Evolutionary conservation across 345 rosid genomes (phyloP).

Genomic region (Gossypium bickii): DNA sequence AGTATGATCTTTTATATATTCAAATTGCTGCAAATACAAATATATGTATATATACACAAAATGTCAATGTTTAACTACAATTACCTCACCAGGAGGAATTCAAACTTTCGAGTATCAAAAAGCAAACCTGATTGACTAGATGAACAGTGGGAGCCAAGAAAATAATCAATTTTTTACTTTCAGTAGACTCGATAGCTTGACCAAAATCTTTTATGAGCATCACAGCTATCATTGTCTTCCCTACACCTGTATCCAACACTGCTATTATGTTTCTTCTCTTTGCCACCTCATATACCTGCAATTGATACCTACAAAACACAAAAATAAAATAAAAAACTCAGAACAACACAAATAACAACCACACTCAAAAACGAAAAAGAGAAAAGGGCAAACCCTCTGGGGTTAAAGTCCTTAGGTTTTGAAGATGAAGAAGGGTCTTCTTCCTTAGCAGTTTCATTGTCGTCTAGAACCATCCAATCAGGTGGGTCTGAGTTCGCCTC

Average conservation of each 20-base stretch:
- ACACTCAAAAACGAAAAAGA: not conserved
- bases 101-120: not conserved
- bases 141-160: slow-evolving; percentile 81
- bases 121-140: slow-evolving; percentile 68
- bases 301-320: slow-evolving; percentile 45
- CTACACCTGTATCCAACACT: slow-evolving; percentile 60
- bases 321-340: not conserved
- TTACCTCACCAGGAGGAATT: not conserved
- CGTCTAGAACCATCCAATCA: slow-evolving; percentile 12
- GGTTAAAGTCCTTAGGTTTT: slow-evolving; percentile 19
- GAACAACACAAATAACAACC: not conserved
- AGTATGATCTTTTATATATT: slow-evolving; percentile 39
- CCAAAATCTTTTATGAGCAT: slow-evolving; percentile 55
- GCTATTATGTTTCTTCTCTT: slow-evolving; percentile 69
- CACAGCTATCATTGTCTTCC: slow-evolving; percentile 62
- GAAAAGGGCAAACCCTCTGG: slow-evolving; percentile 38
- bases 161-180: slow-evolving; percentile 43
- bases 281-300: slow-evolving; percentile 60
- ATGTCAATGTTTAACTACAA: too few relatives aligned
- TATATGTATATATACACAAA: not conserved
- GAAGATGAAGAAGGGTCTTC: slow-evolving; percentile 5
- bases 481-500: slow-evolving; percentile 32
- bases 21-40: slow-evolving; percentile 61
- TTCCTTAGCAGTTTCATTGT: slow-evolving; percentile 4
- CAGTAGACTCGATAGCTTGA: slow-evolving; percentile 30